phyloP scores from a whole-genome alignment of 371 early-diverging fungal genomes.

The Saksenaea vasiformis region DNA sequence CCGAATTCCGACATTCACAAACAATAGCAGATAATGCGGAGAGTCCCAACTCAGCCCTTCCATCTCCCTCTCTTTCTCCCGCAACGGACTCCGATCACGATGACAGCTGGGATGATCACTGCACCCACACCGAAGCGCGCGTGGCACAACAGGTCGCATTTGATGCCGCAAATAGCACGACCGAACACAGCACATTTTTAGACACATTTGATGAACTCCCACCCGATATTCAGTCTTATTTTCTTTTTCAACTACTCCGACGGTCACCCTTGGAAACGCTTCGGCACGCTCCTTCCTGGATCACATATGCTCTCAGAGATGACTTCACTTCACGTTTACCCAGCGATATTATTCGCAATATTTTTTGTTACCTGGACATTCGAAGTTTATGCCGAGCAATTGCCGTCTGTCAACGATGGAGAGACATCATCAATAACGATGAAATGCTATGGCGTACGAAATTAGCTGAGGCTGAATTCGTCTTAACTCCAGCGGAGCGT shows the following conservation, averaged over 20 bases:
- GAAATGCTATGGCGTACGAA: constrained; percentile 53
- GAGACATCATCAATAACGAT: constrained; percentile 72
- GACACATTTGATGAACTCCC: constrained; percentile 18
- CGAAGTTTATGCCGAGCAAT: constrained; percentile 75
- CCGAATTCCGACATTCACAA: constrained; percentile 1
- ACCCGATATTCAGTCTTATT: constrained; percentile 12
- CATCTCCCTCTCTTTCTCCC: constrained; percentile 11
- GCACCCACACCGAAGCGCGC: constrained; percentile 4
- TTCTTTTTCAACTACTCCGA: constrained; percentile 21
- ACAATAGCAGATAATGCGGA: constrained; percentile 3
- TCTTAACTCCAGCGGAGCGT: background rate
- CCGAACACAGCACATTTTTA: constrained; percentile 7
- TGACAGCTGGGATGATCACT: background rate
- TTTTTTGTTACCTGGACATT: constrained; percentile 80
- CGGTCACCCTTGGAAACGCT: constrained; percentile 64
- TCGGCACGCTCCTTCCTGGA: constrained; percentile 76
- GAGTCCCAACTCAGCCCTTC: constrained; percentile 19
- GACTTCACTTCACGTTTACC: constrained; percentile 89
- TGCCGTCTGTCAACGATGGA: constrained; percentile 77
- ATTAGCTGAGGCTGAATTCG: constrained; percentile 11
- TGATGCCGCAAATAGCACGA: background rate
- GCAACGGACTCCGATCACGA: constrained; percentile 11
- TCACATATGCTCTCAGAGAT: constrained; percentile 79
- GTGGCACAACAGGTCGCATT: background rate
- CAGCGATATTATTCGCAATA: constrained; percentile 71